Conservation (phyloP, 2,329 filamentous ascomycete genomes). For the Cladophialophora bantiana region DNA sequence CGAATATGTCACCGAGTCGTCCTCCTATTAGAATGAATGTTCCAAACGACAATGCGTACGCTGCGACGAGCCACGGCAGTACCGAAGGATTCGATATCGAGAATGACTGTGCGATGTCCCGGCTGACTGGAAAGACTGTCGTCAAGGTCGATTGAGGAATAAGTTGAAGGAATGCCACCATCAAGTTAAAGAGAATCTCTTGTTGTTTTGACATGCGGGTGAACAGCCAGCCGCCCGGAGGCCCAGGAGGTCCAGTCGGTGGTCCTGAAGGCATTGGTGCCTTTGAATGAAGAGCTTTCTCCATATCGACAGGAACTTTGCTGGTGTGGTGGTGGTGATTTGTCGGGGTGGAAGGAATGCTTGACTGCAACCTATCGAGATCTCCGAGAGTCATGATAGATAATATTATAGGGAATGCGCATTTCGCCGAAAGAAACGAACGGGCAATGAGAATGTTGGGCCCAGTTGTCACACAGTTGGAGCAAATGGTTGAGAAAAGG, state of each 20-base stretch:
- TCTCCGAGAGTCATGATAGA: conserved; percentile 7
- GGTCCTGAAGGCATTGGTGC: conserved; percentile 16
- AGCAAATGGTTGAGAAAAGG: conserved; percentile 3
- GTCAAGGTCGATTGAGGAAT: conserved; percentile 47
- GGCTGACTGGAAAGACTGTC: conserved; percentile 50
- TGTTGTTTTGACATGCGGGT: conserved; percentile 32
- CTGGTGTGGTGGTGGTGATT: neutral
- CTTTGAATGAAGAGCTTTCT: conserved; percentile 18
- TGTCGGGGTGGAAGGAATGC: conserved; percentile 17
- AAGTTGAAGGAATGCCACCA: conserved; percentile 58
- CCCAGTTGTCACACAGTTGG: neutral
- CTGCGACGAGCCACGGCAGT: conserved; percentile 51
- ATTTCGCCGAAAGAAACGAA: neutral
- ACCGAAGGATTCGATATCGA: conserved; percentile 43
- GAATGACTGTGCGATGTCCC: conserved; percentile 56
- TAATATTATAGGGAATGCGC: neutral
- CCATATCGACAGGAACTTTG: conserved; percentile 14
- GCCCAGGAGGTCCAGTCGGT: conserved; percentile 27
- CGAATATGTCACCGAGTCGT: conserved; percentile 54
- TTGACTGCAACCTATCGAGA: conserved; percentile 17
- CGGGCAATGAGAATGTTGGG: neutral
- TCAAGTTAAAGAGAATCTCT: conserved; percentile 48
- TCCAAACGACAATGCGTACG: conserved; percentile 53
- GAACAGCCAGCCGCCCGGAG: conserved; percentile 36
- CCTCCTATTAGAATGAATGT: conserved; percentile 56